Base-by-base conservation (phyloP, 768 basidiomycete genomes). In the Cystobasidium ongulense region DNA sequence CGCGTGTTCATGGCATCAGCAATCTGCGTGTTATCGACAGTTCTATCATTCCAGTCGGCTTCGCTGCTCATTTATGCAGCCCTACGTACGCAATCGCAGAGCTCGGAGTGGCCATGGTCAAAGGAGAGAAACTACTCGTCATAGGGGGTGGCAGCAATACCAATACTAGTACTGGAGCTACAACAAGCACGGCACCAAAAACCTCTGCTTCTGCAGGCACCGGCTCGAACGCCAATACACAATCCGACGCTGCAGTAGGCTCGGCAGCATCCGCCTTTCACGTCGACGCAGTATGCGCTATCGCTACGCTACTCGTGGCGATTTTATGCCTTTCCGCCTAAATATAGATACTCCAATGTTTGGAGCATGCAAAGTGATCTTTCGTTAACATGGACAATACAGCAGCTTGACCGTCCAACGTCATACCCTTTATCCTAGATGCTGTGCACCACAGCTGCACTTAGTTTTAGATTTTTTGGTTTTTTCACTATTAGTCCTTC, bases 41-140 rank as follows among this genome's bases (percentile, higher is more conserved):
- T 77, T 77, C 78, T 1, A 75, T 43, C 50, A 75, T 79, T 25
- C 78, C 78, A 0, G 17, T 79, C 29, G 50, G 65, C 0, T 23
- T 74, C 57, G 27, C 67, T 29, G 70, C 74, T 0, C 77, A 79
- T 73, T 71, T 81, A 35, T 76, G 75, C 70, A 67, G 76, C 68
- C 80, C 76, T 1, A 80, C 80, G 18, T 84, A 84, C 76, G 85
- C 84, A 46, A 80, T 85, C 36, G 85, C 85, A 1, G 85, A 86
- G 78, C 83, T 83, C 76, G 85, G 83, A 0, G 81, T 67, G 57
- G 38, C 80, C 63, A 71, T 80, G 31, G 50, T 73, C 1, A 59
- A 59, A 27, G 57, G 57, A 13, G 57, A 59, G 21, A 59, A 17
- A 29, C 57, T 59, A 2, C 21, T 59, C 2, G 57, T 59, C 57